These are phyloP conservation scores for Trichopus zeylanicus DNA, from an alignment of 116 monocot species.

Conservation along the genomic window DNA sequence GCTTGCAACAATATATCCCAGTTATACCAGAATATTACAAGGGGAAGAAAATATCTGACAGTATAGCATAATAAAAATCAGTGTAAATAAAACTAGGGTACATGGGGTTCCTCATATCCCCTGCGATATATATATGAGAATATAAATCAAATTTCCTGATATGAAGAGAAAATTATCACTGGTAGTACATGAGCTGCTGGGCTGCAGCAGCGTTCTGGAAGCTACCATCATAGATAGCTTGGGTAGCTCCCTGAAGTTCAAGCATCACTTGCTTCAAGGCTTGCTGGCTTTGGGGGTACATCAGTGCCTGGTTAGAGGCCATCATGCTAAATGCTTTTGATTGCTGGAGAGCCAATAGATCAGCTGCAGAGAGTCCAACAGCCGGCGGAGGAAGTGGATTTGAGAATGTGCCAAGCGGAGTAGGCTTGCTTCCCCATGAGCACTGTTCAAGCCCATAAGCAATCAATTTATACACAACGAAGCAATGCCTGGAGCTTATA, in stretches of 20 bases:
- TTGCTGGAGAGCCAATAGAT: constrained; percentile 68
- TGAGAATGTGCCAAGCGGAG: constrained; percentile 66
- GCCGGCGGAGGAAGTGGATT: constrained; percentile 73
- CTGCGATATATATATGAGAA: too few relatives aligned
- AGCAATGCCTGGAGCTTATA: too few relatives aligned
- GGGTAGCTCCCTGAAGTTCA: constrained; percentile 67
- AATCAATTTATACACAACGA: neutral
- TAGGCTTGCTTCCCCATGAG: constrained; percentile 98
- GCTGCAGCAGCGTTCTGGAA: constrained; percentile 54
- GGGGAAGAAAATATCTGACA: too few relatives aligned
- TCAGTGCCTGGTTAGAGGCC: constrained; percentile 40
- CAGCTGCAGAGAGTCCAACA: constrained; percentile 40
- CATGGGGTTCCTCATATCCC: too few relatives aligned
- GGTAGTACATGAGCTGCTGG: constrained; percentile 82
- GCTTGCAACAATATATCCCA: too few relatives aligned
- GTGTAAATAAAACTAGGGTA: too few relatives aligned
- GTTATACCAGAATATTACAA: too few relatives aligned
- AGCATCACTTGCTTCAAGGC: constrained; percentile 50
- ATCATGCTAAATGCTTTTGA: constrained; percentile 71
- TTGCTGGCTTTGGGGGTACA: constrained; percentile 62
- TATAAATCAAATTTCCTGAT: too few relatives aligned
- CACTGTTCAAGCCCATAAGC: constrained; percentile 32
- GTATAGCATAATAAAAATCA: too few relatives aligned
- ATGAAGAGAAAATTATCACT: neutral
- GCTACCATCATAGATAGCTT: constrained; percentile 81